phyloP scores from a whole-genome alignment of 2,329 filamentous ascomycete genomes.

The Aspergillus spinulosporus region DNA sequence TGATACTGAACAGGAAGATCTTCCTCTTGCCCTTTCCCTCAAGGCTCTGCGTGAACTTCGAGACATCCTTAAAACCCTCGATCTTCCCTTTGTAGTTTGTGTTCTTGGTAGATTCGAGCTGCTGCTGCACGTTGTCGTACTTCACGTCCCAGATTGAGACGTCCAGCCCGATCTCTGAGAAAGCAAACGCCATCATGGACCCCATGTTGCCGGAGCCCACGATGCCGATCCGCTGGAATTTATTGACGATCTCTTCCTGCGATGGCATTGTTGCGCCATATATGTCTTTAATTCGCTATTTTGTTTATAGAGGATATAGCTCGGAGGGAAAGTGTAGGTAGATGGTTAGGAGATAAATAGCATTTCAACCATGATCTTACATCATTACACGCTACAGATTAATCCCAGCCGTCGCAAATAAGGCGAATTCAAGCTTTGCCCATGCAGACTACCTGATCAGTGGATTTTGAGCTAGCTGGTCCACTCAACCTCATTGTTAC shows the following conservation, averaged over 20 bases:
- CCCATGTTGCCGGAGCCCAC: slow-evolving; percentile 46
- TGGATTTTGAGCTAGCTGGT: neutral
- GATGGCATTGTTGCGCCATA: slow-evolving; percentile 20
- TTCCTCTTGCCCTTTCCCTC: slow-evolving; percentile 34
- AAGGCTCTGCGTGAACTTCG: slow-evolving; percentile 38
- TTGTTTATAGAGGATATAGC: too few species aligned
- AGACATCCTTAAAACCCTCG: slow-evolving; percentile 36
- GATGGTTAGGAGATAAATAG: neutral
- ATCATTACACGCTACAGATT: neutral
- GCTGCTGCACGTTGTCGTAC: slow-evolving; percentile 35
- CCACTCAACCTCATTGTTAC: slow-evolving; percentile 15
- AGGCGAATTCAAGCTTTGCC: slow-evolving; percentile 5
- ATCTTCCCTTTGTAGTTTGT: slow-evolving; percentile 35
- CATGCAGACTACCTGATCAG: neutral
- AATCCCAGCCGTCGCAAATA: neutral
- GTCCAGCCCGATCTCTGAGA: slow-evolving; percentile 40
- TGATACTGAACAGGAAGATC: slow-evolving; percentile 44
- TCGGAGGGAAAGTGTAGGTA: too few species aligned
- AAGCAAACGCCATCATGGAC: slow-evolving; percentile 46
- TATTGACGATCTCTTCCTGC: slow-evolving; percentile 14
- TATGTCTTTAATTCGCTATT: too few species aligned
- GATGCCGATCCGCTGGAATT: slow-evolving; percentile 41
- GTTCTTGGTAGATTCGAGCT: slow-evolving; percentile 27
- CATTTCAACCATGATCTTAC: neutral
- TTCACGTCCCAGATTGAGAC: slow-evolving; percentile 44